These are phyloP conservation scores for Cyberlindnera suaveolens DNA, from an alignment of 805 yeast genomes.

Conservation along the genomic window DNA sequence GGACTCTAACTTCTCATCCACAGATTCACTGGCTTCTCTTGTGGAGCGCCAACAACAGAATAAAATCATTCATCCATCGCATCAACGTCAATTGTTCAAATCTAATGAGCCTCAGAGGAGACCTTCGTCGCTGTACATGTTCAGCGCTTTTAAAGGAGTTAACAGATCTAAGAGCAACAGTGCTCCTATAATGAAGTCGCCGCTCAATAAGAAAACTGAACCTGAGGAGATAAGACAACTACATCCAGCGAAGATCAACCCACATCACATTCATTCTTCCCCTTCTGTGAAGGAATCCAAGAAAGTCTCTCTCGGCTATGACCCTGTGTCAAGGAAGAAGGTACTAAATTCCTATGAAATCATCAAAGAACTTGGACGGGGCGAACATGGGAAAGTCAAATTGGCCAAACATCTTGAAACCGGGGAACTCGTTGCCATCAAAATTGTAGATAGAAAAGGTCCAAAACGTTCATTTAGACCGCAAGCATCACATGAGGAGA, in stretches of 20 bases:
- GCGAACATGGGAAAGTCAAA: slow-evolving; percentile 99
- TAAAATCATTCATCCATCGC: slow-evolving; percentile 37
- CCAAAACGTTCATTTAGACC: slow-evolving; percentile 33
- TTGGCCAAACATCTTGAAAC: slow-evolving; percentile 69
- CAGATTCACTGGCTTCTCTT: slow-evolving; percentile 32
- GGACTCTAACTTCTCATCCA: slow-evolving; percentile 26
- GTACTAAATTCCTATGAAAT: slow-evolving; percentile 88
- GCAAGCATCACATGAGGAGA: slow-evolving; percentile 54
- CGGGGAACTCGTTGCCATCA: slow-evolving; percentile 78
- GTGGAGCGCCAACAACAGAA: slow-evolving; percentile 34
- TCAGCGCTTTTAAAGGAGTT: slow-evolving; percentile 7
- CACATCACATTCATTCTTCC: slow-evolving; percentile 23
- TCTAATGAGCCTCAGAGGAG: slow-evolving; percentile 1
- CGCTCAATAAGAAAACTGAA: slow-evolving; percentile 4
- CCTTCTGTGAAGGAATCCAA: slow-evolving; percentile 74
- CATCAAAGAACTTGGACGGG: slow-evolving; percentile 79
- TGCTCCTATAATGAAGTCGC: slow-evolving; percentile 12
- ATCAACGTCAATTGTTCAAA: slow-evolving; percentile 28
- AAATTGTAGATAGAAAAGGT: slow-evolving; percentile 76
- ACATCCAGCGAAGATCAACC: slow-evolving; percentile 19
- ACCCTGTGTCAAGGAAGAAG: slow-evolving; percentile 78
- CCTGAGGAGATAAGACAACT: slow-evolving; percentile 12
- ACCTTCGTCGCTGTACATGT: slow-evolving; percentile 14
- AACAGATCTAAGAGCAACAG: slow-evolving; percentile 7
- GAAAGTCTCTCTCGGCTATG: slow-evolving; percentile 75